These are phyloP conservation scores for Raphanus sativus DNA, from an alignment of 345 rosid genomes.

Conservation along the genomic window DNA sequence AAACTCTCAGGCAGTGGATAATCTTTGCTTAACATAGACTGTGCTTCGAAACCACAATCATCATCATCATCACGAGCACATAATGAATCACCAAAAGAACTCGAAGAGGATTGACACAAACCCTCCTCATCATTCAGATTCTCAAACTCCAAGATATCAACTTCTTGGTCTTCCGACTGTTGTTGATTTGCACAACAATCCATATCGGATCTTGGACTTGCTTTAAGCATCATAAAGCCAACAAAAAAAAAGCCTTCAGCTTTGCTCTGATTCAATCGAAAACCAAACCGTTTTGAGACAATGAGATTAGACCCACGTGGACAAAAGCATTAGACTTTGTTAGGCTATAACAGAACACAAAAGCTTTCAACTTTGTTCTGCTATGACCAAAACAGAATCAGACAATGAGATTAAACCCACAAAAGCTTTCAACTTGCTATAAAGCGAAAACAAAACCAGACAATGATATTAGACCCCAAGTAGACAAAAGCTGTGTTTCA, in stretches of 20 bases:
- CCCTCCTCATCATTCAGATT: conserved; percentile 29
- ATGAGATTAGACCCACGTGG: neutral
- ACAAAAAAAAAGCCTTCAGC: conserved; percentile 11
- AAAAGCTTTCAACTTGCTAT: conserved; percentile 23
- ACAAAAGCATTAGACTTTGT: conserved; percentile 19
- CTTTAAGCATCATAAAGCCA: conserved; percentile 18
- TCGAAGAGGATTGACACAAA: conserved; percentile 57
- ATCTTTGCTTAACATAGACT: conserved; percentile 44
- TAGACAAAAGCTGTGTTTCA: no score
- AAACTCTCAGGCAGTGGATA: conserved; percentile 32
- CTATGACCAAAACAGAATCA: conserved; percentile 9
- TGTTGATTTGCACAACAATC: conserved; percentile 19
- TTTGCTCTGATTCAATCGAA: conserved; percentile 11
- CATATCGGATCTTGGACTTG: conserved; percentile 32
- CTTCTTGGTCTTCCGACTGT: conserved; percentile 33
- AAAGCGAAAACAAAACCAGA: conserved; percentile 19
- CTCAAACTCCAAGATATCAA: conserved; percentile 49
- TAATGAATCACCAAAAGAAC: conserved; percentile 69
- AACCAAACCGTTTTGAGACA: conserved; percentile 6
- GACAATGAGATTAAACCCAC: neutral
- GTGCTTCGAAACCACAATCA: conserved; percentile 35
- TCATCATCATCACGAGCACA: conserved; percentile 35
- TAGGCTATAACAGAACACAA: conserved; percentile 3
- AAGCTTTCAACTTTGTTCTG: conserved; percentile 18
- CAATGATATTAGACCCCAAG: neutral